Evolutionary conservation across 1,284 basidiomycete species (phyloP).

Genomic region (Ustilago sp.): DNA sequence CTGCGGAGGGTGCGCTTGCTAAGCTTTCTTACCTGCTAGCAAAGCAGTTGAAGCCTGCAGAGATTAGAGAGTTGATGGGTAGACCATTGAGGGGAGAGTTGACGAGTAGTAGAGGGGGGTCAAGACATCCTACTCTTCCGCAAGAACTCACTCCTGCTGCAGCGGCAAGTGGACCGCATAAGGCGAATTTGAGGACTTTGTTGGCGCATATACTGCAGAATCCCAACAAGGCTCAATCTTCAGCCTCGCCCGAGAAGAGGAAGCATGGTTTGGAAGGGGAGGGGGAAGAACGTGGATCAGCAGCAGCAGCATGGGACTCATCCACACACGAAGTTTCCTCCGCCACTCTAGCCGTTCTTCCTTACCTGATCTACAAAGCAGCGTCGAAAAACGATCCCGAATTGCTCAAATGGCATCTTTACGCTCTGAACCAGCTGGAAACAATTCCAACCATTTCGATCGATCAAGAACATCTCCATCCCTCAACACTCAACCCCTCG

Average conservation of each 20-base stretch:
- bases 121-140: conserved; percentile 6
- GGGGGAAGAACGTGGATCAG: background rate
- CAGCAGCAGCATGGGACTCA: conserved; percentile 34
- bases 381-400: conserved; percentile 36
- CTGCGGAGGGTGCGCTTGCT: conserved; percentile 89
- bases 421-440: conserved; percentile 38
- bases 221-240: conserved; percentile 28
- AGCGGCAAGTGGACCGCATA: conserved; percentile 17
- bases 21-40: conserved; percentile 89
- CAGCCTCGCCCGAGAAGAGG: background rate
- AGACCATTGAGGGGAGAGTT: conserved; percentile 88
- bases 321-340: conserved; percentile 33
- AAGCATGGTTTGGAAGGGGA: background rate
- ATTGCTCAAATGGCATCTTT: conserved; percentile 51
- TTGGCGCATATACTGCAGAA: conserved; percentile 48
- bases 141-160: conserved; percentile 39
- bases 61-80: conserved; percentile 82
- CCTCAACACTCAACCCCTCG: conserved; percentile 31
- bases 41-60: conserved; percentile 78
- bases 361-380: conserved; percentile 53
- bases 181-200: conserved; percentile 43
- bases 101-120: conserved; percentile 70
- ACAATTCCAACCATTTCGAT: conserved; percentile 34
- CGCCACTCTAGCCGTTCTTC: conserved; percentile 34
- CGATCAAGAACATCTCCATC: conserved; percentile 40